Evolutionary conservation across 148 eudicot genomes (phyloP).

Genomic region (Linanthus parryae): DNA sequence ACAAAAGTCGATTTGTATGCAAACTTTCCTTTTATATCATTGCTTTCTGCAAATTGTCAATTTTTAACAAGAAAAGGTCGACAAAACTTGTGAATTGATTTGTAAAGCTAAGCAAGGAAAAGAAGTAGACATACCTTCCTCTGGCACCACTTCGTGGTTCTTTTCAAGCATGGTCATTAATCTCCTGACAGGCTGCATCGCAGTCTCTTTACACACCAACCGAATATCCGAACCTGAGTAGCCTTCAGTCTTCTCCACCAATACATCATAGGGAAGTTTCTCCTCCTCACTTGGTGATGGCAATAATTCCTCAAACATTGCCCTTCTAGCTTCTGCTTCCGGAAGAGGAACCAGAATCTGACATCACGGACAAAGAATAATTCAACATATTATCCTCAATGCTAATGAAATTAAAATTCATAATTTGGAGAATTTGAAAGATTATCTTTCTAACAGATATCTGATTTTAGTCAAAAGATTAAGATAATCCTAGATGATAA

Average conservation of each 20-base stretch:
- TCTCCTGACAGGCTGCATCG: conserved; percentile 96
- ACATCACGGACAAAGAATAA: neutral
- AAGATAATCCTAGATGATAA: no score
- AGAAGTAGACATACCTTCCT: conserved; percentile 53
- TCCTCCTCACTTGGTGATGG: conserved; percentile 39
- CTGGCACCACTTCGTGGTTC: conserved; percentile 59
- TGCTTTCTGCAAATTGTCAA: no score
- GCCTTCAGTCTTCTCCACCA: conserved; percentile 83
- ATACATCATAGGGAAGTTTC: conserved; percentile 68
- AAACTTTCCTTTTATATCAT: no score
- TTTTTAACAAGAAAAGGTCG: no score
- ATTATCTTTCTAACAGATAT: no score
- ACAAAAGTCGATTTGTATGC: no score
- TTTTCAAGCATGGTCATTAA: conserved; percentile 70
- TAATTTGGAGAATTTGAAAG: no score
- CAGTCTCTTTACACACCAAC: conserved; percentile 94
- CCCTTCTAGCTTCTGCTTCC: conserved; percentile 85
- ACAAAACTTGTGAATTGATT: no score
- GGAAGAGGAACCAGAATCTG: conserved; percentile 98
- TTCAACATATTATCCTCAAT: no score
- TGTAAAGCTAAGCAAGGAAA: no score
- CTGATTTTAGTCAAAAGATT: no score
- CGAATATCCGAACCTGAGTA: conserved; percentile 95
- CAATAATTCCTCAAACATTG: conserved; percentile 83
- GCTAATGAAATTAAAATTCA: no score